These are phyloP conservation scores for Claviceps pazoutovae DNA, from an alignment of 2,329 filamentous ascomycete species.

Conservation along the genomic window DNA sequence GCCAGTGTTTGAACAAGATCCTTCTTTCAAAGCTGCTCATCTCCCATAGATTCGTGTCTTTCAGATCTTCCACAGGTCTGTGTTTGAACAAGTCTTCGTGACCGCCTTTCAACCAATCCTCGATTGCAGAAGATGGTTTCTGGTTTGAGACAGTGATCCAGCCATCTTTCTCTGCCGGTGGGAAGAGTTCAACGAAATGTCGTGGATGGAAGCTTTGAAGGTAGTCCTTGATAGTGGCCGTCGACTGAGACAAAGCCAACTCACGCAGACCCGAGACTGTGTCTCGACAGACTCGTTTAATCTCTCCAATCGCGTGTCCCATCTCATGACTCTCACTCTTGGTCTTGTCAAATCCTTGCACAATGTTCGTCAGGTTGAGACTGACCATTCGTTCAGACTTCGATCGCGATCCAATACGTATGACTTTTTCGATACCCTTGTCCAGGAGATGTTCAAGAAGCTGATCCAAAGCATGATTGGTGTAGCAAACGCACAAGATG, in stretches of 20 bases:
- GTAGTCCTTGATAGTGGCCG: background rate
- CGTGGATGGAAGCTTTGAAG: background rate
- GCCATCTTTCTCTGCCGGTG: background rate
- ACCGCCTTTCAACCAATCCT: background rate
- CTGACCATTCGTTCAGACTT: conserved; percentile 37
- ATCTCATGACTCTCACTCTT: conserved; percentile 22
- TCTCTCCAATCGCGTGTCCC: conserved; percentile 7
- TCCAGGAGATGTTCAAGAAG: conserved; percentile 46
- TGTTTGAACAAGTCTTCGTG: background rate
- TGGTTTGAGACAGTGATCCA: background rate
- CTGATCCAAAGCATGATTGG: conserved; percentile 36
- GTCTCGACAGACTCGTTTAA: background rate
- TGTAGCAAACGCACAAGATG: conserved; percentile 38
- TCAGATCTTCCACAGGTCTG: background rate
- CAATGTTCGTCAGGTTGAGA: conserved; percentile 34
- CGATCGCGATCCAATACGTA: conserved; percentile 47
- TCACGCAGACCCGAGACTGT: background rate
- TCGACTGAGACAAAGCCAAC: background rate
- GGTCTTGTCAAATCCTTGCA: conserved; percentile 19
- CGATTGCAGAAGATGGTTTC: background rate
- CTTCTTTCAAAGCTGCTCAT: background rate
- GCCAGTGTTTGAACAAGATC: background rate
- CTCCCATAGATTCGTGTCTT: background rate
- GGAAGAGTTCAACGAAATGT: background rate
- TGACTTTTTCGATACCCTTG: conserved; percentile 32